Evolutionary conservation across 352 stramenopile genomes (phyloP), one percentile per base, ranked within the genome.

Genomic region (Pythium aquatile): DNA sequence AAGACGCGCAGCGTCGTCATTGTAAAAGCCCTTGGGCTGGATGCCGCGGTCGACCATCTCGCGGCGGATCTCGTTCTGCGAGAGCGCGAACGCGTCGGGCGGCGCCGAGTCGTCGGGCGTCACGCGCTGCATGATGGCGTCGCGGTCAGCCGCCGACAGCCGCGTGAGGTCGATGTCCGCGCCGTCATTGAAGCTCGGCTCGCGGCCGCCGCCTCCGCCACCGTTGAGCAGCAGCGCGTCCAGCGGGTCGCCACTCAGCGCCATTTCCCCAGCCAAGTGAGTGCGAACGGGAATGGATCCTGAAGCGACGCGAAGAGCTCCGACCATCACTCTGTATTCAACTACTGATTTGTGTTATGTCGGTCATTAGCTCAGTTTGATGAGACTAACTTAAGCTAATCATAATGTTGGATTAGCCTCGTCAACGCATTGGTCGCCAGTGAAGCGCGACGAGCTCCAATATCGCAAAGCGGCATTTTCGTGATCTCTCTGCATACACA

Each of bases 1-100:
- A 10, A 94, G 73, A n/a, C 83, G 79, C 33, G 76, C 75, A 24
- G 83, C 85, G 66, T 94, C 83, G 66, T 94, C 85, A 62, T 92
- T 94, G 73, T 88, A 94, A 52, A 92, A 94, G 13, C 81, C 85
- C 52, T 94, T 91, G 42, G 85, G 83, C 60, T 94, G 85, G 56
- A 92, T 91, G 24, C 85, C 83, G 61, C 85, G 85, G 66, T 94
- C 85, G 55, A 92, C 86, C 77, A 92, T 88, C 80, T 93, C 84
- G 49, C 84, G 84, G 1, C 84, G 84, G 66, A 93, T 91, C 61
- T 93, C 84, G 59, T 91, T 93, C 66, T 93, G 84, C 14, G 81
- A 78, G 14, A 93, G 75, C 24, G 81, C 72, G 58, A 90, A 93
- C 0, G 84, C 82, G 56, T 91, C 84, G 2, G 80, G 65, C 53